Conservation (phyloP, 352 stramenopile species). For the Globisporangium polare region DNA sequence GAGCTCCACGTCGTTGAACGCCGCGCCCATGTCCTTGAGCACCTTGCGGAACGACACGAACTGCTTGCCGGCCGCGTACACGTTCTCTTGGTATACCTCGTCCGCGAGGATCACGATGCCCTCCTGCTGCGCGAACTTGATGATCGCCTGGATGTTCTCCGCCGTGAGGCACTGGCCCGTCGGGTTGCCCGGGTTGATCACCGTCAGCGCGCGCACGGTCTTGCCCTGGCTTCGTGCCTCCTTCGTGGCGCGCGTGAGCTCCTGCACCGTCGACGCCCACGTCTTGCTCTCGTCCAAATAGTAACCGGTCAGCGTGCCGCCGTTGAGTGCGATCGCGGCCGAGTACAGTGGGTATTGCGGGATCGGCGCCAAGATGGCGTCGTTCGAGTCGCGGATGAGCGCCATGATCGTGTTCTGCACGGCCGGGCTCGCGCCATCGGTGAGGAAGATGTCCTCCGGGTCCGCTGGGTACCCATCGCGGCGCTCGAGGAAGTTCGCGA, state of each 20-base stretch:
- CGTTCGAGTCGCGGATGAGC: constrained; percentile 84
- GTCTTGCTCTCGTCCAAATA: constrained; percentile 95
- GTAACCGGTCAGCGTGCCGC: constrained; percentile 94
- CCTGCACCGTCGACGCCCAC: constrained; percentile 88
- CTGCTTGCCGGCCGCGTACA: constrained; percentile 91
- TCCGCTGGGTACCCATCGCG: constrained; percentile 90
- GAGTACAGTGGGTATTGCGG: constrained; percentile 99
- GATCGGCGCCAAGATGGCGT: constrained; percentile 95
- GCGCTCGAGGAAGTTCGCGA: constrained; percentile 85
- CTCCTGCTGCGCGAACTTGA: constrained; percentile 94
- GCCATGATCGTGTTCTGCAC: constrained; percentile 92
- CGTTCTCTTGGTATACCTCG: constrained; percentile 99
- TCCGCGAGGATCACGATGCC: constrained; percentile 96
- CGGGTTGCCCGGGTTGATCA: constrained; percentile 99
- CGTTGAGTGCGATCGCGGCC: constrained; percentile 94
- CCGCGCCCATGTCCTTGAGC: constrained; percentile 83
- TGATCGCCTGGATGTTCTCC: constrained; percentile 93
- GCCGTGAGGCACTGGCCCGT: constrained; percentile 89
- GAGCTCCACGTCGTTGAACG: constrained; percentile 91
- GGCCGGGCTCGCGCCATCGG: constrained; percentile 94
- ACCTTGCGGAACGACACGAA: constrained; percentile 97
- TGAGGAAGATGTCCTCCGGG: constrained; percentile 96
- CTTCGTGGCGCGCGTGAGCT: constrained; percentile 89
- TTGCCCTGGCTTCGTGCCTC: constrained; percentile 89
- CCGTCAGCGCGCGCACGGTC: constrained; percentile 92